Conservation (phyloP, 768 basidiomycete genomes). For the Leccinum subgranulosum region DNA sequence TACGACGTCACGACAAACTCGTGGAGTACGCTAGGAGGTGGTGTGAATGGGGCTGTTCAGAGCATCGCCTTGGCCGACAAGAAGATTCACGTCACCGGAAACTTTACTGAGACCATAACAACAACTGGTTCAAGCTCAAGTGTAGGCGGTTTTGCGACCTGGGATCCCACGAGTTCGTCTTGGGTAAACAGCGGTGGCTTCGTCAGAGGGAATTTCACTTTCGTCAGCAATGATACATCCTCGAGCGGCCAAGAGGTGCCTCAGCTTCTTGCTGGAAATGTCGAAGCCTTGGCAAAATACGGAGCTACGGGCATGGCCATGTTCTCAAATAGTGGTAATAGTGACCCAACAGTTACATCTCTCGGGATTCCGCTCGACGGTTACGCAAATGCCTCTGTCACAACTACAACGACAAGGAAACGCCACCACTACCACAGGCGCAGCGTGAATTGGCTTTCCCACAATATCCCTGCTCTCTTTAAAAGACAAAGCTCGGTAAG, state of each 20-base stretch:
- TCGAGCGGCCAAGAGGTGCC: conserved; percentile 35
- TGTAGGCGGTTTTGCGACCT: conserved; percentile 69
- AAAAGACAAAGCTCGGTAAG: conserved; percentile 50
- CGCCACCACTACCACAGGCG: conserved; percentile 39
- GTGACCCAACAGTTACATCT: conserved; percentile 57
- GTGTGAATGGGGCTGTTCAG: conserved; percentile 74
- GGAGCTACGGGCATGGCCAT: conserved; percentile 81
- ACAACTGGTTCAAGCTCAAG: conserved; percentile 33
- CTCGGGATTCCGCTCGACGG: conserved; percentile 55
- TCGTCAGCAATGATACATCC: conserved; percentile 65
- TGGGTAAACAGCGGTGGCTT: conserved; percentile 82
- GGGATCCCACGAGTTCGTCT: conserved; percentile 53
- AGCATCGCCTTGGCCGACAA: conserved; percentile 49
- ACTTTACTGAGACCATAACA: conserved; percentile 56
- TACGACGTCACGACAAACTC: conserved; percentile 64
- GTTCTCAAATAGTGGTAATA: conserved; percentile 61
- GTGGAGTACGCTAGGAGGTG: conserved; percentile 71
- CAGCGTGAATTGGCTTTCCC: conserved; percentile 47
- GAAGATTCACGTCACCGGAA: conserved; percentile 68
- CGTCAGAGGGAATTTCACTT: conserved; percentile 64
- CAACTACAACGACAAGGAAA: conserved; percentile 33
- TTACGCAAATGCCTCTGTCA: conserved; percentile 30
- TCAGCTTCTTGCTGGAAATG: conserved; percentile 70
- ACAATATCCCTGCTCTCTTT: conserved; percentile 40
- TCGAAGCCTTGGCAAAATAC: conserved; percentile 53